A percentile compares a stretch with the other conserved stretches of the same genome.
These are phyloP conservation scores for Ocimum tenuiflorum DNA, from an alignment of 257 asterid genomes.

Conservation along the genomic window DNA sequence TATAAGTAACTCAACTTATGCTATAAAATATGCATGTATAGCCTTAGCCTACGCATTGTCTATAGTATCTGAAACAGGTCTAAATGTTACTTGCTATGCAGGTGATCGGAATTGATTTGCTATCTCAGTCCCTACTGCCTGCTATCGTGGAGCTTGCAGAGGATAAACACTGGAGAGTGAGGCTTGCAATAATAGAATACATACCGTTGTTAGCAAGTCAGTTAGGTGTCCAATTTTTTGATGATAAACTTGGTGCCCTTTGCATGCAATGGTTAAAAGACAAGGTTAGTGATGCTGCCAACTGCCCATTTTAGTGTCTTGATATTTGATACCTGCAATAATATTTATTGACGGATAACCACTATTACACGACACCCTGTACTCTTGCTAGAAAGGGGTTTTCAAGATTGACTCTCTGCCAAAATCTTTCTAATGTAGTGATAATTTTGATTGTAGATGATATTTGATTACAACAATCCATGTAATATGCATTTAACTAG, in stretches of 20 bases:
- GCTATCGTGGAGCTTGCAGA: slow-evolving; percentile 70
- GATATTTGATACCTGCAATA: background rate
- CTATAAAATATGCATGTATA: no score
- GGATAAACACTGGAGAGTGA: slow-evolving; percentile 67
- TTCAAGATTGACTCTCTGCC: no score
- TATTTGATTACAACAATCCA: no score
- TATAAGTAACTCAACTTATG: no score
- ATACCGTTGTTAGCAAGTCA: slow-evolving; percentile 56
- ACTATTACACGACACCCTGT: background rate
- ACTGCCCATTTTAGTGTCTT: background rate
- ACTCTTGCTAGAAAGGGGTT: no score
- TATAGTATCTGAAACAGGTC: background rate
- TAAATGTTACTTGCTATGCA: slow-evolving; percentile 17
- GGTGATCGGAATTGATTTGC: slow-evolving; percentile 68
- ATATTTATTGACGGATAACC: background rate
- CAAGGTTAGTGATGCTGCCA: slow-evolving; percentile 34
- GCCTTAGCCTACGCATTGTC: no score
- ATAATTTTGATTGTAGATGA: no score
- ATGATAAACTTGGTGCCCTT: slow-evolving; percentile 67
- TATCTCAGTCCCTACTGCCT: slow-evolving; percentile 57
- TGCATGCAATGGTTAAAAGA: slow-evolving; percentile 75
- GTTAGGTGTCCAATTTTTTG: slow-evolving; percentile 58
- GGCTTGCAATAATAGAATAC: slow-evolving; percentile 60
- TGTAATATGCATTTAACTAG: no score
- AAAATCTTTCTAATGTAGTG: no score